phyloP scores from a whole-genome alignment of 305 asterid species.

The Euphrasia arctica region DNA sequence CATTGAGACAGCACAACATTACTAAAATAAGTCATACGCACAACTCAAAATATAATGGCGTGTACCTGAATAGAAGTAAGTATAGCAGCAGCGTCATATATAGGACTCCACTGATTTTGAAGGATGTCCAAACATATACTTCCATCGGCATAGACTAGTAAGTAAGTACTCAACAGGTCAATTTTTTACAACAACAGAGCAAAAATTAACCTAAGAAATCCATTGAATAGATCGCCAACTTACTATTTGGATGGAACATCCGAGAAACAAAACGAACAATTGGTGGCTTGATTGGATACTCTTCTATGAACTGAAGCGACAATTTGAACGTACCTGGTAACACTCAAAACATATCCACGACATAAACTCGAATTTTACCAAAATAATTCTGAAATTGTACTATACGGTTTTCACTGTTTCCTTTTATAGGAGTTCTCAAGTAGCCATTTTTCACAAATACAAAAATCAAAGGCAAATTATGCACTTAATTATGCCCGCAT shows the following conservation, averaged over 20 bases:
- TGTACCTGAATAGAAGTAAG: constrained; percentile 62
- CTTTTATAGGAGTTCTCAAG: too few species aligned
- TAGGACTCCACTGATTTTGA: constrained; percentile 71
- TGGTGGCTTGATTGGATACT: constrained; percentile 66
- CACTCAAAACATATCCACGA: constrained; percentile 25
- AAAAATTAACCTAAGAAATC: constrained; percentile 10
- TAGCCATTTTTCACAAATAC: too few species aligned
- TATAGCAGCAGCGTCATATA: constrained; percentile 62
- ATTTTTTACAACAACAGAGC: background rate
- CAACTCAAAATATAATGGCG: constrained; percentile 9
- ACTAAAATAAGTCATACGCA: background rate
- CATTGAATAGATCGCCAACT: constrained; percentile 21
- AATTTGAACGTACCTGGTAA: constrained; percentile 57
- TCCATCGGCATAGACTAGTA: constrained; percentile 65
- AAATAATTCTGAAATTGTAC: too few species aligned
- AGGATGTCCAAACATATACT: constrained; percentile 67
- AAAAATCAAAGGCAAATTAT: too few species aligned
- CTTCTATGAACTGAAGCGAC: constrained; percentile 54
- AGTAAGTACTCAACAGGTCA: background rate
- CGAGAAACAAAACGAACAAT: constrained; percentile 63
- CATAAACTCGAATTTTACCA: background rate
- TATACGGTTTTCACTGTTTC: too few species aligned
- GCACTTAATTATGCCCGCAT: too few species aligned
- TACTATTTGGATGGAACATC: constrained; percentile 72
- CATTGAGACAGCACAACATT: too few species aligned